Evolutionary conservation across 306 rosid genomes (phyloP).

Genomic region (Crataegus laevigata): DNA sequence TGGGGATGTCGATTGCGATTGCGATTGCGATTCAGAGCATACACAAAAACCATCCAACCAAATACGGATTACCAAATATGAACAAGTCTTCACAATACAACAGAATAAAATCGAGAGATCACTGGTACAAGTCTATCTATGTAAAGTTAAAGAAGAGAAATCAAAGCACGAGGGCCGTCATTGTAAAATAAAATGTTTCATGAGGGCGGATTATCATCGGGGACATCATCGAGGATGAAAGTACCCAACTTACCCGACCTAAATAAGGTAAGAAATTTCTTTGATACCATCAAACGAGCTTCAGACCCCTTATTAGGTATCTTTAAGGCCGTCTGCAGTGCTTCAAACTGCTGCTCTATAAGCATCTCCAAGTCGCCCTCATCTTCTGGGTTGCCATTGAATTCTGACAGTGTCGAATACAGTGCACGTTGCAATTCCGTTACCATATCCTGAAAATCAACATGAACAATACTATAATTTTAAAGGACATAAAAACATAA

Average conservation of each 20-base stretch:
- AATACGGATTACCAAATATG: not conserved
- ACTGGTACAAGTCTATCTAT: not conserved
- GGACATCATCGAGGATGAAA: conserved; percentile 85
- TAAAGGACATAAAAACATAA: not conserved
- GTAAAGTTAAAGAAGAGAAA: not conserved
- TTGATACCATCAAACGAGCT: conserved; percentile 81
- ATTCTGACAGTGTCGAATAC: conserved; percentile 23
- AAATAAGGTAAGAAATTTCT: conserved; percentile 71
- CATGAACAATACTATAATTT: not conserved
- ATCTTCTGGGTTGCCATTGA: conserved; percentile 26
- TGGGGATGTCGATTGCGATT: not conserved
- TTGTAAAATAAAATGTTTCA: not conserved
- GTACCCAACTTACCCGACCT: conserved; percentile 83
- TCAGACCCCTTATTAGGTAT: conserved; percentile 70
- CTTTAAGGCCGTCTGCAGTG: conserved; percentile 75
- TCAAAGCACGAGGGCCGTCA: not conserved
- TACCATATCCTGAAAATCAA: conserved; percentile 48
- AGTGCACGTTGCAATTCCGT: conserved; percentile 57
- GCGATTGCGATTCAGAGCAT: not conserved
- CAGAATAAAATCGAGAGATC: not conserved
- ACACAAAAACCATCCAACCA: not conserved
- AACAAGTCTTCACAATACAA: not conserved
- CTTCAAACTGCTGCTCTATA: conserved; percentile 60
- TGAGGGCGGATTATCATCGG: conserved; percentile 14
- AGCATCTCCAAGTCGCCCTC: conserved; percentile 61